Percentiles rank a stretch among this genome's conserved stretches.
Evolutionary conservation across 352 stramenopile species (phyloP).

Genomic region (Pythium plurisporium): DNA sequence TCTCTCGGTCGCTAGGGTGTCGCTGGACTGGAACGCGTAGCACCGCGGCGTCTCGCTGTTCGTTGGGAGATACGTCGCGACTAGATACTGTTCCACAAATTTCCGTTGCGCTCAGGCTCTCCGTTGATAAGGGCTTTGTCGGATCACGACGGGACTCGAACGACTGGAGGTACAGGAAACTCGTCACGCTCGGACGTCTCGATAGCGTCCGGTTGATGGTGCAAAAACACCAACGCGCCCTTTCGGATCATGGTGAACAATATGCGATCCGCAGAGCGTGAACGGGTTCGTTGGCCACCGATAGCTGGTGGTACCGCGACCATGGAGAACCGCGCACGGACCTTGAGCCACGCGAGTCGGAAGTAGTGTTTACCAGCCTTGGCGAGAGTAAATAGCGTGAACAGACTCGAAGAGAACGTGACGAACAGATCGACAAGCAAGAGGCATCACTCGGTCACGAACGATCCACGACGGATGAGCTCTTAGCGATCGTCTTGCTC

Average conservation of each 20-base stretch:
- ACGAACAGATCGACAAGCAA: constrained; percentile 18
- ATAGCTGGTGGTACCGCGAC: constrained; percentile 10
- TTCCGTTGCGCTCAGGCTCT: background rate
- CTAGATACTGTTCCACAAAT: too few species aligned
- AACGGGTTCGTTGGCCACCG: constrained; percentile 8
- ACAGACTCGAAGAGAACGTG: constrained; percentile 12
- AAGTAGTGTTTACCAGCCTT: constrained; percentile 25
- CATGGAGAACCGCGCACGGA: constrained; percentile 18
- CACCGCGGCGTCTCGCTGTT: background rate
- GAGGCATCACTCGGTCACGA: background rate
- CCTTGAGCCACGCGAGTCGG: constrained; percentile 28
- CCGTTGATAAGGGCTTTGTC: background rate
- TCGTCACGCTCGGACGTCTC: background rate
- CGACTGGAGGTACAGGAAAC: constrained; percentile 1
- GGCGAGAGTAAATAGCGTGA: constrained; percentile 14
- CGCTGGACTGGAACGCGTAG: background rate
- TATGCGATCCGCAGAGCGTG: constrained; percentile 20
- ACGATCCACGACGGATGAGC: constrained; percentile 12
- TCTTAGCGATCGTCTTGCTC: constrained; percentile 49
- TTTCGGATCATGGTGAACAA: constrained; percentile 26
- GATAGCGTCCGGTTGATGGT: constrained; percentile 6
- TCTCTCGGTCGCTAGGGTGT: background rate
- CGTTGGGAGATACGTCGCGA: background rate
- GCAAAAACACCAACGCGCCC: constrained; percentile 20
- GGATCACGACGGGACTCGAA: background rate